Evolutionary conservation across 768 basidiomycete species (phyloP).

Genomic region (Panellus pusillus): DNA sequence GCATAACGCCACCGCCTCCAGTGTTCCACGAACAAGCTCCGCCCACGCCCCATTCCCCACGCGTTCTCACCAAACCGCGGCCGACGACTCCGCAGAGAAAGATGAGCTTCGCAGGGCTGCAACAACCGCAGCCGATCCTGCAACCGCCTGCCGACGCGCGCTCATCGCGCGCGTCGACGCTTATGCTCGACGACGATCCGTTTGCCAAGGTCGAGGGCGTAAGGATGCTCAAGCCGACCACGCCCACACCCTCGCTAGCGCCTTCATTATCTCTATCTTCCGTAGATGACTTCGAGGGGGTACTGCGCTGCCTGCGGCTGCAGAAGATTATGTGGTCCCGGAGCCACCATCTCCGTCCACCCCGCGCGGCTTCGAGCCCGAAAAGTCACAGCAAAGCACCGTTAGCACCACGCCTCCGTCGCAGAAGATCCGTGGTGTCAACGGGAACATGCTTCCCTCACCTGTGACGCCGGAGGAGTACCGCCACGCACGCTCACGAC

Average conservation of each 20-base stretch:
- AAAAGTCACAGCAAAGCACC: conserved; percentile 5
- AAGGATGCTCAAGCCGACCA: conserved; percentile 34
- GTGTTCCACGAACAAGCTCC: background rate
- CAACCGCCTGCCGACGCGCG: conserved; percentile 19
- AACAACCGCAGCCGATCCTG: conserved; percentile 6
- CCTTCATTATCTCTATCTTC: background rate
- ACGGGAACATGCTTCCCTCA: conserved; percentile 15
- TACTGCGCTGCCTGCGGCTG: background rate
- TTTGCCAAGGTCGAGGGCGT: conserved; percentile 60
- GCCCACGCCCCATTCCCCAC: conserved; percentile 11
- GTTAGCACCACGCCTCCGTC: conserved; percentile 15
- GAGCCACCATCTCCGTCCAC: conserved; percentile 8
- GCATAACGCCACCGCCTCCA: too few relatives aligned
- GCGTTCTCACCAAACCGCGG: conserved; percentile 11
- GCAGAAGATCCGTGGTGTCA: conserved; percentile 1
- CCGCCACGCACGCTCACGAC: conserved; percentile 36
- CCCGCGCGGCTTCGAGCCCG: conserved; percentile 8
- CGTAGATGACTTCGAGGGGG: too few relatives aligned
- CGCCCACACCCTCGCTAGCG: conserved; percentile 11
- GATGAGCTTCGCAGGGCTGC: conserved; percentile 10
- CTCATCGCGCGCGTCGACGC: conserved; percentile 31
- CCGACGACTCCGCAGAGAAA: conserved; percentile 18
- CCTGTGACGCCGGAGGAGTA: conserved; percentile 26
- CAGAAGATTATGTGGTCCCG: background rate
- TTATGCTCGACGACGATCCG: conserved; percentile 51